Evolutionary conservation across 1,284 basidiomycete genomes (phyloP).

Genomic region (Apiotrichum sp.): DNA sequence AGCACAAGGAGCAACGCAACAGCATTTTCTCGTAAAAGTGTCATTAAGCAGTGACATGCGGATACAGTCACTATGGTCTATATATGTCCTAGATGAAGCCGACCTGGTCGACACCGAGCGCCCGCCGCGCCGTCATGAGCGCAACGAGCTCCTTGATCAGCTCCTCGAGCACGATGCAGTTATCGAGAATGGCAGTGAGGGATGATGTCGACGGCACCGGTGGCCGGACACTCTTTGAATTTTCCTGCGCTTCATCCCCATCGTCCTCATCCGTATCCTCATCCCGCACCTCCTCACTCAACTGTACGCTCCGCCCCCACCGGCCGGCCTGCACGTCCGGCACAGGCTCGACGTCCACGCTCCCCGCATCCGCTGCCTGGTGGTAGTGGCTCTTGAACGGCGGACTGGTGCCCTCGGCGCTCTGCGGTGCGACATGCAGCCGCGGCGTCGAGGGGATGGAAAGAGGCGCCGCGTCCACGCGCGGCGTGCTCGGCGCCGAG

Average conservation of each 20-base stretch:
- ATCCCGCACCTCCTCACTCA: no score
- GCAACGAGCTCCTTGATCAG: constrained; percentile 88
- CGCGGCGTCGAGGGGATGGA: no score
- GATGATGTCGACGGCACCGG: background rate
- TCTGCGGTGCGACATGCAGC: no score
- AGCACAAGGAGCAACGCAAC: no score
- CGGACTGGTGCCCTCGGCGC: constrained; percentile 4
- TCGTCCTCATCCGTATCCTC: background rate
- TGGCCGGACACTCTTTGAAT: constrained; percentile 4
- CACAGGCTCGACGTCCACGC: constrained; percentile 60
- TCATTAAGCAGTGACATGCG: no score
- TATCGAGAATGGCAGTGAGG: constrained; percentile 66
- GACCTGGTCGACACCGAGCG: constrained; percentile 71
- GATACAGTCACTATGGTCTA: no score
- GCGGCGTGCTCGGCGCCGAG: background rate
- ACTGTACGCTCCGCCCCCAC: constrained; percentile 54
- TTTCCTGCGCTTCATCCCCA: background rate
- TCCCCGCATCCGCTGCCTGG: constrained; percentile 62
- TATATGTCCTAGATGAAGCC: constrained; percentile 20
- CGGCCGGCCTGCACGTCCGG: constrained; percentile 56
- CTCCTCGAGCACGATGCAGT: constrained; percentile 92
- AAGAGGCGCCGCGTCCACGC: background rate
- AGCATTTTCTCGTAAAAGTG: no score
- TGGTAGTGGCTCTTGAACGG: constrained; percentile 70
- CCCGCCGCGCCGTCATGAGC: constrained; percentile 75